These are phyloP conservation scores for Alternaria triticimaculans DNA, from an alignment of 2,329 filamentous ascomycete species.

Conservation along the genomic window DNA sequence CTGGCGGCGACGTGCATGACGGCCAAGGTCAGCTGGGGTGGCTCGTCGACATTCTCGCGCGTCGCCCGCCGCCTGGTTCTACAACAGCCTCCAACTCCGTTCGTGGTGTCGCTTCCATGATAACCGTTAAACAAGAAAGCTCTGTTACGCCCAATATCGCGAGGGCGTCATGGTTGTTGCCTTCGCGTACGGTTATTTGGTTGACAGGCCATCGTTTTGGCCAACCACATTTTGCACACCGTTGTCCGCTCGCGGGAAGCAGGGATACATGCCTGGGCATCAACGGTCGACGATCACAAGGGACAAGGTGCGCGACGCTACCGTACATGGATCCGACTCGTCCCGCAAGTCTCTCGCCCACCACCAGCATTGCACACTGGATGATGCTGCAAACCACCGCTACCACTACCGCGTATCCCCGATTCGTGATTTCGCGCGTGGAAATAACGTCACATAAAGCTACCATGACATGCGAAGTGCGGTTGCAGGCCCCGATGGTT, in stretches of 20 bases:
- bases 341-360: constrained; percentile 32
- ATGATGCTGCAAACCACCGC: constrained; percentile 24
- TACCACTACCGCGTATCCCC: constrained; percentile 17
- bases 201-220: not conserved
- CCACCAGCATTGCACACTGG: constrained; percentile 6
- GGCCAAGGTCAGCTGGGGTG: constrained; percentile 36
- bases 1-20: constrained; percentile 40
- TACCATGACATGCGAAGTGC: not conserved
- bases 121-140: not conserved
- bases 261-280: constrained; percentile 37
- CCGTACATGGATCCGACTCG: constrained; percentile 41
- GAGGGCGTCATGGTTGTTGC: constrained; percentile 1
- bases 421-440: constrained; percentile 20
- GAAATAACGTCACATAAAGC: constrained; percentile 1
- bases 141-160: not conserved
- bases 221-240: constrained; percentile 14
- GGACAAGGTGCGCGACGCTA: constrained; percentile 37
- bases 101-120: constrained; percentile 1
- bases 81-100: constrained; percentile 19
- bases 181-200: constrained; percentile 12
- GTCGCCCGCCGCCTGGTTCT: constrained; percentile 16
- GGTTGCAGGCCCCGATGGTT: not conserved
- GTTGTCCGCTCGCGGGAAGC: constrained; percentile 36
- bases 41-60: constrained; percentile 16
- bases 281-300: constrained; percentile 43